A percentile compares a stretch with the other conserved stretches of the same genome.
Evolutionary conservation across 2,329 filamentous ascomycete species (phyloP).

Genomic region (Aspergillus costaricaensis): DNA sequence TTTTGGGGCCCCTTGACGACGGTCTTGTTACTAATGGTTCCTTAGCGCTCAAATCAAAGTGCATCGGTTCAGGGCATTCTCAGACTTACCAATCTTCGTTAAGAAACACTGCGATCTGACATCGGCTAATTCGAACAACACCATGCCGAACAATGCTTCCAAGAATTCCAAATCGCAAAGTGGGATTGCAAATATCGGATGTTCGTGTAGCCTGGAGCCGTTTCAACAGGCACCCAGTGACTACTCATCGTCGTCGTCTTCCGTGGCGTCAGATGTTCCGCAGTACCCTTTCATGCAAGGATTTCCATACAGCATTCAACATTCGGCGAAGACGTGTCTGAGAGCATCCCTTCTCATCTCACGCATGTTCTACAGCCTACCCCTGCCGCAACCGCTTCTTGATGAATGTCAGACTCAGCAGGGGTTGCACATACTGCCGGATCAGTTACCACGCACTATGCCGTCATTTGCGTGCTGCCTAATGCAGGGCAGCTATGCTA

Average conservation of each 20-base stretch:
- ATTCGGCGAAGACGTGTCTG: constrained; percentile 46
- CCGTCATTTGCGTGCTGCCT: constrained; percentile 51
- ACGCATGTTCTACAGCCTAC: constrained; percentile 43
- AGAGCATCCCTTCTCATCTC: constrained; percentile 44
- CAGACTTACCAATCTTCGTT: constrained; percentile 49
- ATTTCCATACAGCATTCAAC: constrained; percentile 45
- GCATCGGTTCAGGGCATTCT: constrained; percentile 50
- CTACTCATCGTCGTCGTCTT: constrained; percentile 37
- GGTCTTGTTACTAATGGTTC: constrained; percentile 10
- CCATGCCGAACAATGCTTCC: constrained; percentile 6
- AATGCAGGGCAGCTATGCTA: constrained; percentile 51
- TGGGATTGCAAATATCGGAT: constrained; percentile 33
- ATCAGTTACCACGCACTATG: constrained; percentile 45
- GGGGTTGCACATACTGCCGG: constrained; percentile 20
- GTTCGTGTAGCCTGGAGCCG: constrained; percentile 34
- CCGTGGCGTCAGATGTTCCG: constrained; percentile 33
- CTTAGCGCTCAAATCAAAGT: constrained; percentile 48
- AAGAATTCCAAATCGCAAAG: constrained; percentile 17
- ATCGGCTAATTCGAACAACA: constrained; percentile 27
- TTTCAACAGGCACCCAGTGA: constrained; percentile 34
- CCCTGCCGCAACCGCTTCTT: constrained; percentile 37
- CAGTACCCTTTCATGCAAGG: constrained; percentile 35
- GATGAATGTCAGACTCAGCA: constrained; percentile 18
- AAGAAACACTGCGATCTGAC: constrained; percentile 49
- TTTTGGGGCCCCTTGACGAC: neutral